These are phyloP conservation scores for Boletus tomentosulus DNA, from an alignment of 768 basidiomycete species.

Conservation along the genomic window DNA sequence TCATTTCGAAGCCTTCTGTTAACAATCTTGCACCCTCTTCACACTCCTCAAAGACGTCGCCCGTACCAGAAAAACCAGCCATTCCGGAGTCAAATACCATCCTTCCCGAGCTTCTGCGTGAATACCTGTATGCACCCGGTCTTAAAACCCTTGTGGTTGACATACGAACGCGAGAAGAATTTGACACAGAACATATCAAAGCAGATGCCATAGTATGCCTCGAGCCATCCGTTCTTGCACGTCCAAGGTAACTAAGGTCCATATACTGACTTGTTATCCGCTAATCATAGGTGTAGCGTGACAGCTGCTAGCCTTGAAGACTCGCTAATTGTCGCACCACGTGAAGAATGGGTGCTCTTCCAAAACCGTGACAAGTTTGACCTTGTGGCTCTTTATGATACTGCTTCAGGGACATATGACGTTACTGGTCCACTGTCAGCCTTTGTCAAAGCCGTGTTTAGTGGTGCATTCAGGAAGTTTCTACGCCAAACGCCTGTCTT, in stretches of 20 bases:
- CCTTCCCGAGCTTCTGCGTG: constrained; percentile 53
- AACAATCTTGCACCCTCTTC: constrained; percentile 34
- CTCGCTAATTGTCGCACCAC: constrained; percentile 66
- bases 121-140: constrained; percentile 49
- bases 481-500: constrained; percentile 75
- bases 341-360: constrained; percentile 71
- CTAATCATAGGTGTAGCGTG: constrained; percentile 44
- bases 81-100: constrained; percentile 60
- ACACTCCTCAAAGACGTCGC: constrained; percentile 29
- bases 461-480: constrained; percentile 66
- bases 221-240: constrained; percentile 72
- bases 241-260: constrained; percentile 52
- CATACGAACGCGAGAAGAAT: constrained; percentile 74
- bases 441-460: constrained; percentile 68
- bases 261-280: constrained; percentile 1
- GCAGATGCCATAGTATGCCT: constrained; percentile 72
- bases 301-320: constrained; percentile 67
- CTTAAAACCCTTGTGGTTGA: constrained; percentile 74
- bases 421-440: constrained; percentile 50
- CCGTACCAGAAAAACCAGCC: constrained; percentile 33
- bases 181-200: constrained; percentile 69
- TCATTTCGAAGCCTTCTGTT: constrained; percentile 41
- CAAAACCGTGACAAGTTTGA: constrained; percentile 84
- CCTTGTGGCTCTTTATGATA: constrained; percentile 82
- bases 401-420: constrained; percentile 50